Conservation (phyloP, 495 filamentous ascomycete species). For the Apiosordaria backusii region DNA sequence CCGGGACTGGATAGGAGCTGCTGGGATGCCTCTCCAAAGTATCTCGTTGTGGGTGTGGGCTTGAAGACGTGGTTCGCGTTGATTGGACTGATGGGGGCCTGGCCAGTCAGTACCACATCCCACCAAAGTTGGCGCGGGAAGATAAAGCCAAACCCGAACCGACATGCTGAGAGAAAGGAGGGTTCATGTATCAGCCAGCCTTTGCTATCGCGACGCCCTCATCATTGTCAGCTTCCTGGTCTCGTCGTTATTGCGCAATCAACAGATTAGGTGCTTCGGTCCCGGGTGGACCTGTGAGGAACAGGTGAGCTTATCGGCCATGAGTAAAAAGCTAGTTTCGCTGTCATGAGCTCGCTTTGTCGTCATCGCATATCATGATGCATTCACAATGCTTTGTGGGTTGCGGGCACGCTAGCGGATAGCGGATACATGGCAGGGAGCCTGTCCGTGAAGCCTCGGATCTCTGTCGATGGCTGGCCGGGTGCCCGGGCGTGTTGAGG, state of each 20-base stretch:
- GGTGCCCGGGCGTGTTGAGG: neutral
- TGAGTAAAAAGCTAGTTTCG: neutral
- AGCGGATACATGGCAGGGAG: constrained; percentile 9
- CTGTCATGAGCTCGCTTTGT: neutral
- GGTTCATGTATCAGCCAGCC: constrained; percentile 4
- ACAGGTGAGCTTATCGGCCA: neutral
- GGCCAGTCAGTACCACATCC: constrained; percentile 34
- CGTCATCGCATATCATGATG: constrained; percentile 8
- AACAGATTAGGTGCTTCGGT: neutral
- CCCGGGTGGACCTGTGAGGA: neutral
- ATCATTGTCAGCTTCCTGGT: neutral
- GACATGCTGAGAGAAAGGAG: constrained; percentile 18
- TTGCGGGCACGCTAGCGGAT: constrained; percentile 17
- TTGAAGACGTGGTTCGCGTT: constrained; percentile 38
- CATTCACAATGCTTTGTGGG: constrained; percentile 8
- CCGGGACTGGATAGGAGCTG: constrained; percentile 25
- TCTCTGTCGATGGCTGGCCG: neutral
- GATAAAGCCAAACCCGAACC: constrained; percentile 38
- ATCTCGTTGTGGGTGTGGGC: constrained; percentile 34
- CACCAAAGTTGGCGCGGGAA: constrained; percentile 33
- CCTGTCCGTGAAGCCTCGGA: neutral
- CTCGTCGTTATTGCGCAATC: constrained; percentile 1
- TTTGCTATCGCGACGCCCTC: constrained; percentile 29
- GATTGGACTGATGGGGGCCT: constrained; percentile 33
- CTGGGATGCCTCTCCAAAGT: constrained; percentile 25